Evolutionary conservation across 441 rosid genomes (phyloP), one percentile per base, ranked within the genome.

Genomic region (Theobroma grandiflorum): DNA sequence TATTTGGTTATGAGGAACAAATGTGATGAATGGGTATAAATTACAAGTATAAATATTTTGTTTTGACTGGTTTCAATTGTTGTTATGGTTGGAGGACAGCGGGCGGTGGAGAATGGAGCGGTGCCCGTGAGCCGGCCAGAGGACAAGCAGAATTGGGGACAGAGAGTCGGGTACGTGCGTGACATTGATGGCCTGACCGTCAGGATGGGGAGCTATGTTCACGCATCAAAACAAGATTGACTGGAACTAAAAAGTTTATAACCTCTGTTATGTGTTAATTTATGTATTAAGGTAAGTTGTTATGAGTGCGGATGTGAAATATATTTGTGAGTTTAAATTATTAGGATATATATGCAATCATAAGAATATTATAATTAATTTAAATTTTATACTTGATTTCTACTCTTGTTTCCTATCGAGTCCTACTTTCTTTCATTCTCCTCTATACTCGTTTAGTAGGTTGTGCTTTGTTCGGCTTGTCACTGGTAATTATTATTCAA

Each of bases 71-170:
- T 2, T 52, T 52, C n/a, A 8, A 70, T 11, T 26, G 58, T 70
- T 31, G 42, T 20, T 58, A 58, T 58, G 38, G 37, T 26, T 52
- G 35, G 31, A 14, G 62, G 22, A 35, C 63, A 94, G 97, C 91
- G 95, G 86, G 99, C 98, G 0, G 93, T 96, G 81, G 97, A 93
- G 84, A 94, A 89, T 5, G 98, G 98, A 0, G 98, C 95, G 0
- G 89, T 76, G 69, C 68, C 91, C 0, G 92, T 93, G 85, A 92
- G 98, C 81, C n/a, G 80, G 76, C 99, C 95, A 0, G 97, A 89
- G 88, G 85, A 91, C 70, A 93, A 90, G 79, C 14, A 72, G 47
- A 95, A 93, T 74, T 96, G 99, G 98, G 97, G 95, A 1, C 99
- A 96, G 84, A 94, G 81, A 80, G 97, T 94, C 3, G 98, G 97